These are phyloP conservation scores for Phytophthora niederhauseri DNA, from an alignment of 352 stramenopile species.

Conservation along the genomic window DNA sequence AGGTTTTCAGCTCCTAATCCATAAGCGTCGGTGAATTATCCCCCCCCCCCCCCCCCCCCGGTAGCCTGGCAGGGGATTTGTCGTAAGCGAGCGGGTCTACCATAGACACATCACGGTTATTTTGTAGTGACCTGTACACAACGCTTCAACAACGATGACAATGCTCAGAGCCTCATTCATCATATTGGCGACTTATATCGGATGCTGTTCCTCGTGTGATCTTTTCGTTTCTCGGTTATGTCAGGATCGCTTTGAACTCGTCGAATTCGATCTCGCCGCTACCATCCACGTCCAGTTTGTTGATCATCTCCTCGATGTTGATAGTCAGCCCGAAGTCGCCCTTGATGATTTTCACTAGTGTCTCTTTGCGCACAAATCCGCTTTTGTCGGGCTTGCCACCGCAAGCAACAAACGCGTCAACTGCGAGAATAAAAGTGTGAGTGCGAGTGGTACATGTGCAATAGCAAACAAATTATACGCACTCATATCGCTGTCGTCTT, in stretches of 20 bases:
- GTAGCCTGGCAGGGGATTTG: too few species aligned
- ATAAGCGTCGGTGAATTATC: too few species aligned
- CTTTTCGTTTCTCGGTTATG: constrained; percentile 31
- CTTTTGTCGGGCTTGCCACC: constrained; percentile 94
- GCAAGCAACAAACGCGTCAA: constrained; percentile 97
- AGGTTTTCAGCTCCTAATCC: too few species aligned
- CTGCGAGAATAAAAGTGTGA: constrained; percentile 24
- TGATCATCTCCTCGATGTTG: constrained; percentile 98
- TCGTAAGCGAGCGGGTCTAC: too few species aligned
- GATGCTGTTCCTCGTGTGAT: too few species aligned
- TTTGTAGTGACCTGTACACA: too few species aligned
- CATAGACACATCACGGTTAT: too few species aligned
- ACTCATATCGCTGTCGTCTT: constrained; percentile 98
- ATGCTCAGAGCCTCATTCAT: too few species aligned
- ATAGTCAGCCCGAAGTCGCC: constrained; percentile 96
- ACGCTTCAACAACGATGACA: too few species aligned
- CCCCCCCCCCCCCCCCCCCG: too few species aligned
- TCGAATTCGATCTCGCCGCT: constrained; percentile 97
- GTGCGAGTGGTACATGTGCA: background rate
- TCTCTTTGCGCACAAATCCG: constrained; percentile 92
- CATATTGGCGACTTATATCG: too few species aligned
- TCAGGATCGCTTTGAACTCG: constrained; percentile 94
- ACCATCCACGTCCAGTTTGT: constrained; percentile 95
- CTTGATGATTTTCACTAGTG: constrained; percentile 96
- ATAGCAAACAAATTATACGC: constrained; percentile 12